A percentile compares a stretch with the other conserved stretches of the same genome.
Conservation (phyloP, 2,329 filamentous ascomycete genomes). For the Achaetomium macrosporum region DNA sequence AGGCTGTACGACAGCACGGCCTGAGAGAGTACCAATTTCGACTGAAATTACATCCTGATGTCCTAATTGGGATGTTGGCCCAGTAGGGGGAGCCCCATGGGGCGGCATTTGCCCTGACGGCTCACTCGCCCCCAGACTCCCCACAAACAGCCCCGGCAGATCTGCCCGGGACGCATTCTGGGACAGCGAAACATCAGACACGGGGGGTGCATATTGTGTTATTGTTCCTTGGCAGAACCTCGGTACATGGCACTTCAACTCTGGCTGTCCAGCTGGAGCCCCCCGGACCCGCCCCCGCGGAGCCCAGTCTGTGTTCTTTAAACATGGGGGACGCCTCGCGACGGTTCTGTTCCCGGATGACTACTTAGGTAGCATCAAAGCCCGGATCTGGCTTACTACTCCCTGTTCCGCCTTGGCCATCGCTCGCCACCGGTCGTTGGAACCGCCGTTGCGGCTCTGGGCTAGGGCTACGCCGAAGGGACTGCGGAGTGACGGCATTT, state of each 20-base stretch:
- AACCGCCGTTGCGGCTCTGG: conserved; percentile 21
- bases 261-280: conserved; percentile 7
- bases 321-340: conserved; percentile 5
- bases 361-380: conserved; percentile 17
- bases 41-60: conserved; percentile 19
- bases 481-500: background rate
- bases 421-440: conserved; percentile 18
- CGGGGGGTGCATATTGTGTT: background rate
- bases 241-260: conserved; percentile 17
- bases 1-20: conserved; percentile 13
- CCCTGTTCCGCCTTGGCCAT: conserved; percentile 18
- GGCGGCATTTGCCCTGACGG: conserved; percentile 11
- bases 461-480: conserved; percentile 13
- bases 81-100: conserved; percentile 6
- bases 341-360: conserved; percentile 9
- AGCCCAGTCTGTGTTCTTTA: conserved; percentile 1
- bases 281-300: conserved; percentile 2
- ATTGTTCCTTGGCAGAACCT: conserved; percentile 20
- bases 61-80: conserved; percentile 21
- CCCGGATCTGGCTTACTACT: conserved; percentile 10
- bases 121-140: conserved; percentile 7
- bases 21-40: conserved; percentile 24
- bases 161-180: background rate
- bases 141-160: conserved; percentile 11
- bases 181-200: background rate